Evolutionary conservation across 768 basidiomycete species (phyloP), one percentile per base, ranked within the genome.

Genomic region (Cystofilobasidium ferigula): DNA sequence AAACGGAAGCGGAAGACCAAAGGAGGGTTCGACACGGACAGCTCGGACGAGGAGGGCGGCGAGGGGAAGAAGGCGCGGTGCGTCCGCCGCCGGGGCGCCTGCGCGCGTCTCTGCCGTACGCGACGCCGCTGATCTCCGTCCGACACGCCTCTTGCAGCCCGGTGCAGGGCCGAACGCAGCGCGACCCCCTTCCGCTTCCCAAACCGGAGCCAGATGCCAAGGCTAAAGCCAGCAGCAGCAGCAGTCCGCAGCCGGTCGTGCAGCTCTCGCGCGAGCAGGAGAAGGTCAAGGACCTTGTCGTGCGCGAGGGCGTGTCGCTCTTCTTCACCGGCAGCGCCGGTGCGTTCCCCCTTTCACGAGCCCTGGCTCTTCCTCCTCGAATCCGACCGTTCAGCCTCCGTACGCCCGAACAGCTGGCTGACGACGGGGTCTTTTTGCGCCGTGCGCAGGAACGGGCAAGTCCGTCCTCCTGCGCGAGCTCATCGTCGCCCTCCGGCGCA

Each of bases 271-370:
- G 22, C 66, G 93, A 98, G 72, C 95, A 99, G 76, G 84, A 80
- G 61, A 82, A 86, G 66, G 88, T 99, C 58, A 78, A 95, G 67
- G 80, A 82, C 67, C 79, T 95, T 34, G 92, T 92, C 0, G 78
- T 85, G 42, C 14, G 62, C 32, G 43, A 58, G 20, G 69, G 70
- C 14, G 38, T 67, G 32, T 62, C 54, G 24, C 24, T 70, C 32
- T 75, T 75, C 70, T 75, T 75, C 57, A 75, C 74, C 5, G 74
- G 74, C 0, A 72, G 72, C 0, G 74, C 72, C 35, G 72, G 70
- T 69, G 43, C 40, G 70, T 51, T 6, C 7, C 22, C 34, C 5
- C n/a, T 30, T 59, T 24, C 35, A 2, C 1, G 20, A 12, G 20
- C 12, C 32, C 28, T 13, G 34, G 22, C 12, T 57, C n/a, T 45